phyloP scores from a whole-genome alignment of 1,139 yeast species.

The Kurtzmaniella quercitrusa region DNA sequence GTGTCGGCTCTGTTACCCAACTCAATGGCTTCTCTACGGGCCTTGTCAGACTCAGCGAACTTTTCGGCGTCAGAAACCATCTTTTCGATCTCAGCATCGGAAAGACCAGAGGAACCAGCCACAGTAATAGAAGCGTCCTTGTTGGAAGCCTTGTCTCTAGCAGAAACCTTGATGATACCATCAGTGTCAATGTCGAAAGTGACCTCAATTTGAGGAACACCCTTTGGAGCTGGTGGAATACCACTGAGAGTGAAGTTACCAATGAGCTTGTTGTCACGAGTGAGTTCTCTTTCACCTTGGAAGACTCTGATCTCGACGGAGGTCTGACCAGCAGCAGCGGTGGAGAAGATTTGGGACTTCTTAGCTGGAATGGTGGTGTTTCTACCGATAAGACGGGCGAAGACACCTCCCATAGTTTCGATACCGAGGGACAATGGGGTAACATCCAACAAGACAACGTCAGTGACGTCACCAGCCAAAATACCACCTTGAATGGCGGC shows the following conservation, averaged over 20 bases:
- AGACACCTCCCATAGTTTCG: conserved; percentile 98
- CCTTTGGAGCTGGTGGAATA: conserved; percentile 99
- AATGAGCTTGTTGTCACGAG: conserved; percentile 96
- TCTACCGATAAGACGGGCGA: conserved; percentile 95
- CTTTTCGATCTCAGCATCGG: conserved; percentile 94
- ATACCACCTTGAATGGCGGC: conserved; percentile 99
- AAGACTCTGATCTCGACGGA: conserved; percentile 97
- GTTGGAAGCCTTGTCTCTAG: conserved; percentile 97
- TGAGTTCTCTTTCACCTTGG: conserved; percentile 99
- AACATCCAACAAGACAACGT: conserved; percentile 89
- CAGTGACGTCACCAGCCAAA: conserved; percentile 97
- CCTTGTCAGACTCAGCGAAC: conserved; percentile 95
- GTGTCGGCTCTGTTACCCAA: conserved; percentile 96
- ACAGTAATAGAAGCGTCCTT: conserved; percentile 98
- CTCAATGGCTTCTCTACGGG: conserved; percentile 91
- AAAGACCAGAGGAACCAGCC: conserved; percentile 97
- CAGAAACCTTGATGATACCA: conserved; percentile 98
- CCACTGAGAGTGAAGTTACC: conserved; percentile 97
- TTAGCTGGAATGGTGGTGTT: conserved; percentile 98
- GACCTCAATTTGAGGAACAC: conserved; percentile 99
- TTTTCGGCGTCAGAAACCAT: conserved; percentile 99
- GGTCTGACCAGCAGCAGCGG: conserved; percentile 98
- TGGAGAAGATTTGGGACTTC: conserved; percentile 95
- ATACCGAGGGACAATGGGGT: conserved; percentile 98
- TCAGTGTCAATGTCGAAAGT: conserved; percentile 97